Evolutionary conservation across 331 rosid species (phyloP), one percentile per base, ranked within the genome.

Genomic region (Rosa hybrid): DNA sequence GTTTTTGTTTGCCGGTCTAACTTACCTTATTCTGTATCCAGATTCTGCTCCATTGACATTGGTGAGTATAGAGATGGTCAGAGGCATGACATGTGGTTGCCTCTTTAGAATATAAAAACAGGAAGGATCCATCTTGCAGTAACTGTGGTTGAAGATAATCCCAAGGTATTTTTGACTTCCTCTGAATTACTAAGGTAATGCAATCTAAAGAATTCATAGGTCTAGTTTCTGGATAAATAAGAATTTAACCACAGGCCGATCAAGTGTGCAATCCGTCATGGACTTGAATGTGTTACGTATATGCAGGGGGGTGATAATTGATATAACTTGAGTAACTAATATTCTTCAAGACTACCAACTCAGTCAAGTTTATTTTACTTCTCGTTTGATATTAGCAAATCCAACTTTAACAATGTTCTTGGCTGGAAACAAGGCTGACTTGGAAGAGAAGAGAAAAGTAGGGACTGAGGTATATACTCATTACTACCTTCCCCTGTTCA

Each of bases 1-100:
- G 25, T 44, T 74, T 30, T 54, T 54, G 27, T 41, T 62, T 54
- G 13, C 39, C 14, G 27, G 71, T 81, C 83, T 82, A 60, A 83
- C 72, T 30, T 23, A 76, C 57, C 17, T 72, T 77, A 9, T 59
- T 77, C 41, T 81, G 23, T 74, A 74, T 83, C 25, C 92, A 93
- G 98, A 77, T 88, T 81, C 41, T 96, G 99, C 86, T 85, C 89
- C 78, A 81, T 96, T 67, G 81, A 83, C 84, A 80, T 96, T 71
- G 76, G 39, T 67, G 94, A 84, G 49, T 77, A 83, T 79, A 86
- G 94, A 87, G 92, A 86, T 70, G 89, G 97, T 16, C 92, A 85
- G 77, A 89, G 94, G 77, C 96, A 93, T 30, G 97, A 93, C 69
- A 85, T 89, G 82, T 96, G 99, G 99, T 80, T 93, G 83, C 78